Base-by-base conservation (phyloP, 1,139 yeast species). In the Saccharomyces hybrid region DNA sequence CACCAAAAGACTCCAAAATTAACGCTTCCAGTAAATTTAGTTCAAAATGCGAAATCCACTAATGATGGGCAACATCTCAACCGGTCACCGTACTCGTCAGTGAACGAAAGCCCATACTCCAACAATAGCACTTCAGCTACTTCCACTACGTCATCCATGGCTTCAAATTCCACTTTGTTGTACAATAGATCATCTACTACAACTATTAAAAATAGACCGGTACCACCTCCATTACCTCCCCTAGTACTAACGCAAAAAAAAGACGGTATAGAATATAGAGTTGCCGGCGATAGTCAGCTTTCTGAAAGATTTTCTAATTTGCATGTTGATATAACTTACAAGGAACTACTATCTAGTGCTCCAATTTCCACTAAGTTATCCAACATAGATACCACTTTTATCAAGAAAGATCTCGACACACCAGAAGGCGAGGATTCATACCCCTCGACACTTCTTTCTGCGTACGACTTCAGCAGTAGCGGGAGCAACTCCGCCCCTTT, bases 191-290 rank as follows among this genome's bases (percentile, higher is more conserved):
- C 44, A 38, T 16, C 44, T 38, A 38, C 25, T 20, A 3, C 13
- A 9, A 38, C 56, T 3, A 49, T 56, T 50, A 65, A 63, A 54
- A 62, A 58, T 49, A 57, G 69, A 38, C 70, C 70, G 1, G 54
- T 58, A 3, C 70, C 70, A 23, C 70, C 70, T 2, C 67, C 68
- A 9, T 50, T 64, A 23, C 63, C 65, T 46, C 57, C 61, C 6
- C 49, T 57, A 9, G 54, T 57, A 14, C 50, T 59, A 14, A 50
- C 44, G 11, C 44, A 16, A 38, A 38, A 16, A 9, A 9, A 20
- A 38, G n/a, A 38, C 2, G 26, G 8, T 20, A 38, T 9, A 9
- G 25, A 38, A 38, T 11, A 38, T 11, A 54, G 3, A 57, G 55
- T 13, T 48, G 47, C 28, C 32, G 41, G 8, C 49, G 42, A 25